Percentiles rank a stretch among this genome's conserved stretches.
phyloP scores from a whole-genome alignment of 2,329 filamentous ascomycete genomes.

The Colletotrichum sp. region DNA sequence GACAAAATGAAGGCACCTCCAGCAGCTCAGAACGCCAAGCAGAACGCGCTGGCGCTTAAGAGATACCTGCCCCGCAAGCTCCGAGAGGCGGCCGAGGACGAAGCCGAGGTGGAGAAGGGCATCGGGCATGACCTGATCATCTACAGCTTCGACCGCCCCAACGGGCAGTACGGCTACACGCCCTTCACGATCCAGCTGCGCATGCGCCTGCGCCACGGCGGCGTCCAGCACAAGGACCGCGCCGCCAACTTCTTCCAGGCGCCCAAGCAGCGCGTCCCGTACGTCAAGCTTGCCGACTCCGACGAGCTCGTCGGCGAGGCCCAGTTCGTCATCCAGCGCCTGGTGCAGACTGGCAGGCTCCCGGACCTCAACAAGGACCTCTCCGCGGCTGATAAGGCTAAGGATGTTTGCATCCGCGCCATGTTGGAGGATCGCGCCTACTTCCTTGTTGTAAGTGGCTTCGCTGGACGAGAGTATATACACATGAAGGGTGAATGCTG shows the following conservation, averaged over 20 bases:
- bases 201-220: conserved; percentile 24
- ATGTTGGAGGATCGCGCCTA: conserved; percentile 26
- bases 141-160: conserved; percentile 24
- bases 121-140: conserved; percentile 20
- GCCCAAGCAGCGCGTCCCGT: conserved; percentile 25
- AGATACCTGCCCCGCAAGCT: conserved; percentile 19
- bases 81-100: conserved; percentile 19
- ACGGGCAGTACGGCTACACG: conserved; percentile 22
- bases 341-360: conserved; percentile 23
- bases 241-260: conserved; percentile 20
- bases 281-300: conserved; percentile 23
- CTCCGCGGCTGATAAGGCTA: conserved; percentile 9
- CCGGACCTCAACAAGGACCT: conserved; percentile 18
- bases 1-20: conserved; percentile 14
- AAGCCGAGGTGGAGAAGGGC: conserved; percentile 21
- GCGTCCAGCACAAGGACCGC: conserved; percentile 22
- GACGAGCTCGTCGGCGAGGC: conserved; percentile 26
- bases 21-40: conserved; percentile 19
- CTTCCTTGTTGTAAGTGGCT: conserved; percentile 22
- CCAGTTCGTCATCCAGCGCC: conserved; percentile 21
- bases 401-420: conserved; percentile 21
- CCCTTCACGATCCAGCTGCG: conserved; percentile 26
- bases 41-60: conserved; percentile 18
- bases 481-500: background rate
- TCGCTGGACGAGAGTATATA: background rate